Evolutionary conservation across 805 yeast species (phyloP), one percentile per base, ranked within the genome.

Genomic region (Saccharomycopsis amapae): DNA sequence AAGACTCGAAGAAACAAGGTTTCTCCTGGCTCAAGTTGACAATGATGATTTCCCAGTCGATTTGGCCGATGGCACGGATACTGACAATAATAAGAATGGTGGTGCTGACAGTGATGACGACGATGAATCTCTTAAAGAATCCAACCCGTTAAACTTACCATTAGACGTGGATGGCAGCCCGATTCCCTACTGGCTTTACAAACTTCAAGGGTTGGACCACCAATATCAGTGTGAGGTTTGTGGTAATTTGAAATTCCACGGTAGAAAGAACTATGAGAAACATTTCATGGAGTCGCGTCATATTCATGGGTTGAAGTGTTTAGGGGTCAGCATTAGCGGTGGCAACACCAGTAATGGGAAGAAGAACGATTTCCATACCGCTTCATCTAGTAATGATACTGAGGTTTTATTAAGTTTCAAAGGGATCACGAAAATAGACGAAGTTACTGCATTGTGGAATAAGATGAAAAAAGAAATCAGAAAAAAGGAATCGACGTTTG

Each of bases 161-260:
- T 43, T 85, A 0, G 97, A 95, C 0, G 74, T 85, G 17, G 97
- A 89, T 62, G 97, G 97, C 0, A 74, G 72, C 34, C 97, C 97
- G 1, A 86, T 93, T 24, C 98, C 98, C 1, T 78, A 72, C 45
- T 93, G 98, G 98, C 67, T 93, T 24, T 89, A 78, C 69, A 93
- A 89, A 61, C 67, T 89, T 38, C 88, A 87, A 56, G 98, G 98
- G 0, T 68, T 89, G 9, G 84, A 84, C 46, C 72, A 76, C 36
- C 76, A 74, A 43, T 85, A 78, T 55, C 56, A 63, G 1, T 93
- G 98, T 61, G 97, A 93, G 62, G 75, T 93, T 5, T 93, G 98
- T 60, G 94, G 95, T 4, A 79, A 85, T 55, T 61, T 64, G 26
- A 65, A 67, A 5, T 90, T 81, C 62, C 74, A 76, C 55, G 98